Conservation (phyloP, 139 green algal species). For the Zygnema cylindricum region DNA sequence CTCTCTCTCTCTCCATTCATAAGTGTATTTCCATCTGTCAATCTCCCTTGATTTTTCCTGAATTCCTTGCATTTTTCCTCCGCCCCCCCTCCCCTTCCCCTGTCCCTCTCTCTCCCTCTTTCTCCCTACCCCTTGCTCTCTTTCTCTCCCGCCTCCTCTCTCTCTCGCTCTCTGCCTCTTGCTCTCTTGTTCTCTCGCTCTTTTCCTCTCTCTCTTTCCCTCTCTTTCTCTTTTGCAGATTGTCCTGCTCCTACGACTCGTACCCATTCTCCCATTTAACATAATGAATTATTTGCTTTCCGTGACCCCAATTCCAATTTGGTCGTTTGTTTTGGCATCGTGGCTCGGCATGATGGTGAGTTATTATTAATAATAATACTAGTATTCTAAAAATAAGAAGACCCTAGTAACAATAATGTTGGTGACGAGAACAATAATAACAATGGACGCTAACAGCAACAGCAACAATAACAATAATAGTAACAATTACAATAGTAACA, state of each 20-base stretch:
- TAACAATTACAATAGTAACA: no score
- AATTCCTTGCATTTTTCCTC: no score
- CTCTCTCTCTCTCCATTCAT: no score
- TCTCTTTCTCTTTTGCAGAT: conserved; percentile 30
- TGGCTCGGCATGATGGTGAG: conserved; percentile 57
- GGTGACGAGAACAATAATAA: no score
- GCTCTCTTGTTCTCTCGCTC: no score
- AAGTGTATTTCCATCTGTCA: no score
- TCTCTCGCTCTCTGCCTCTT: neutral
- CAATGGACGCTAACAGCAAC: no score
- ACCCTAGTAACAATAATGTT: no score
- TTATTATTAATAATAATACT: no score
- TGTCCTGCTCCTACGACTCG: conserved; percentile 53
- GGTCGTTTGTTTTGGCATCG: conserved; percentile 45
- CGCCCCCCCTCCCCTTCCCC: neutral
- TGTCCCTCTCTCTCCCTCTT: neutral
- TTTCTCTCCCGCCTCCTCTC: neutral
- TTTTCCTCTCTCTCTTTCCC: neutral
- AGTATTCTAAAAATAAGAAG: no score
- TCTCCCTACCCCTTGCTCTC: neutral
- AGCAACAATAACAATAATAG: no score
- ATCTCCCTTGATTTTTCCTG: no score
- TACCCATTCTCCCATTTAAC: conserved; percentile 57
- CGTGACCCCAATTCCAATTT: conserved; percentile 52
- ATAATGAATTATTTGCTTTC: conserved; percentile 56